These are phyloP conservation scores for Pichia cabralensis DNA, from an alignment of 805 yeast species.

Conservation along the genomic window DNA sequence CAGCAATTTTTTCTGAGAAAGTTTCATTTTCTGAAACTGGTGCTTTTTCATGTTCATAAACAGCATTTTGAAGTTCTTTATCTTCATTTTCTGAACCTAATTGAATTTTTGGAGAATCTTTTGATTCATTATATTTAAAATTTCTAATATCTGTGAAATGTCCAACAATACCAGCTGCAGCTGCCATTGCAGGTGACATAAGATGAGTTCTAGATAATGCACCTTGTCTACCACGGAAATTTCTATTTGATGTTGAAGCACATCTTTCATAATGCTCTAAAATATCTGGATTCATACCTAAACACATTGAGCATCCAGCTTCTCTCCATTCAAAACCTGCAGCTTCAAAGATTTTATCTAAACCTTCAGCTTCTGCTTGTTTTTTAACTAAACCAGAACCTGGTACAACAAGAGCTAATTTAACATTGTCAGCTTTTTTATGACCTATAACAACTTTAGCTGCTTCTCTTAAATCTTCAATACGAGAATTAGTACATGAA, in stretches of 20 bases:
- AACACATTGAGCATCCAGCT: slow-evolving; percentile 99
- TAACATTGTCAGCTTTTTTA: slow-evolving; percentile 72
- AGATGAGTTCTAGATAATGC: slow-evolving; percentile 91
- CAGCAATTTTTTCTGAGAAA: slow-evolving; percentile 36
- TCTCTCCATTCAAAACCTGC: slow-evolving; percentile 99
- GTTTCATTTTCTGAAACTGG: slow-evolving; percentile 47
- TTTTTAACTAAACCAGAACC: slow-evolving; percentile 93
- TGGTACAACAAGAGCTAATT: slow-evolving; percentile 85
- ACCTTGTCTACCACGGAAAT: slow-evolving; percentile 99
- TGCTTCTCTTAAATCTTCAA: slow-evolving; percentile 93
- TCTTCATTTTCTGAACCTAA: slow-evolving; percentile 37
- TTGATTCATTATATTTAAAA: slow-evolving; percentile 48
- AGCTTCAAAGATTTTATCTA: slow-evolving; percentile 77
- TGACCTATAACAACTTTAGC: slow-evolving; percentile 89
- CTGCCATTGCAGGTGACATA: slow-evolving; percentile 99
- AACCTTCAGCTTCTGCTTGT: slow-evolving; percentile 92
- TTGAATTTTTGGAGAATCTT: slow-evolving; percentile 48
- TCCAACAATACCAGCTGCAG: slow-evolving; percentile 93
- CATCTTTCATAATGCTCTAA: slow-evolving; percentile 92
- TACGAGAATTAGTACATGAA: slow-evolving; percentile 95
- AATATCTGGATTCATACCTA: slow-evolving; percentile 99
- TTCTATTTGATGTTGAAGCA: slow-evolving; percentile 97
- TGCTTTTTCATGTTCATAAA: slow-evolving; percentile 58
- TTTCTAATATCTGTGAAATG: slow-evolving; percentile 86
- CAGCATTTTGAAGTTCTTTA: slow-evolving; percentile 51